Evolutionary conservation across 768 basidiomycete genomes (phyloP), one percentile per base, ranked within the genome.

Genomic region (Neoboletus magnificus): DNA sequence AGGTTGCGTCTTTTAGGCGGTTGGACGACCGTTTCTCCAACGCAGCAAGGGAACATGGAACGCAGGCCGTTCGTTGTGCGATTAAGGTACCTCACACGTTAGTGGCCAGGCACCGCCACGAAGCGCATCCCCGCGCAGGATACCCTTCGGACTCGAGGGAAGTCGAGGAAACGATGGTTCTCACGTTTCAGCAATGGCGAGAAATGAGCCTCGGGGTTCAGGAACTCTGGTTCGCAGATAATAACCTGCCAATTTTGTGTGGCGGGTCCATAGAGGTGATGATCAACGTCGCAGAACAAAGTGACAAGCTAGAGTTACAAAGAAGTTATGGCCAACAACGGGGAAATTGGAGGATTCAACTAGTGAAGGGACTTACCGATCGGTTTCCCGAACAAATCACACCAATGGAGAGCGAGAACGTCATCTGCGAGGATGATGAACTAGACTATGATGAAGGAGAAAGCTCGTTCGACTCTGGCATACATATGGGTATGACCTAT

Each of bases 1-100:
- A 84, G 32, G 83, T 84, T 0, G 91, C 86, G 2, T 68, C 74
- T 4, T 93, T 93, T 64, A 77, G 67, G 43, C 71, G 83, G 32
- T 59, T 74, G 16, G 78, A 81, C n/a, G 71, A 68, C 25, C 54
- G 22, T 33, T 67, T 55, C 52, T 75, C 65, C 57, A 72, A 67
- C 46, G 54, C 47, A 23, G 69, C 64, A 45, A 73, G 82, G 51
- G 55, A 58, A 22, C 46, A 48, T 23, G 59, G 48, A 30, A 37
- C 22, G 22, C 60, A 42, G 37, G 52, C 20, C 41, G 8, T 60
- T 48, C 56, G 55, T n/a, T 44, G 35, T 37, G 37, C 22, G 22
- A 53, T 45, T 8, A 55, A 62, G 29, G 58, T 47, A 36, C 41
- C 71, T 10, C 88, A 91, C 61, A 70, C 71, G 33, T 68, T 85